Conservation (phyloP, 805 yeast genomes). For the Candida hungchunana region DNA sequence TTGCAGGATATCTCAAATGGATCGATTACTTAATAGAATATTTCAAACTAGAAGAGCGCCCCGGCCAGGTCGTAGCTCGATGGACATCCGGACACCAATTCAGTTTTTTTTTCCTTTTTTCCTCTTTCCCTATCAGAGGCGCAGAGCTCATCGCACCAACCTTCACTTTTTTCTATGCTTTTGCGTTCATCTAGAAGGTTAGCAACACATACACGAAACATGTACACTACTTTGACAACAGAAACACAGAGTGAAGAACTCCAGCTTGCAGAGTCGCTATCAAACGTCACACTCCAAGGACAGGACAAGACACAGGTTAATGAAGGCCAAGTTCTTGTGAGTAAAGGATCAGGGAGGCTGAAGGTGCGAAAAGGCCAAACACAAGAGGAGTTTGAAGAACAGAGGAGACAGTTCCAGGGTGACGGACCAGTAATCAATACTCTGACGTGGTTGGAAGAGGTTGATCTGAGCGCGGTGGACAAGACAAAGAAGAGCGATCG, state of each 20-base stretch:
- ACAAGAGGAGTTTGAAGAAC: slow-evolving; percentile 55
- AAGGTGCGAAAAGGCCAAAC: slow-evolving; percentile 66
- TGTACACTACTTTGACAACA: neutral
- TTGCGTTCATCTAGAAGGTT: too few species aligned
- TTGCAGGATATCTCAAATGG: too few species aligned
- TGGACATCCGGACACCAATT: too few species aligned
- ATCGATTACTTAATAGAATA: too few species aligned
- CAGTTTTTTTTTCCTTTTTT: too few species aligned
- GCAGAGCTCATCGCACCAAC: too few species aligned
- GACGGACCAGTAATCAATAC: slow-evolving; percentile 59
- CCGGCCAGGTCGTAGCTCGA: too few species aligned
- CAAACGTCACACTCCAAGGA: slow-evolving; percentile 1
- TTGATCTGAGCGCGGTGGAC: slow-evolving; percentile 27
- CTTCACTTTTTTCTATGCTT: too few species aligned
- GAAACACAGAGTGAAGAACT: neutral
- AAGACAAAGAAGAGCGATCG: slow-evolving; percentile 48
- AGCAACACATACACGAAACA: too few species aligned
- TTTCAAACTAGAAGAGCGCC: too few species aligned
- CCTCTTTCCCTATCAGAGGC: too few species aligned
- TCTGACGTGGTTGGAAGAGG: slow-evolving; percentile 37
- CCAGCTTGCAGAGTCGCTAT: slow-evolving; percentile 1
- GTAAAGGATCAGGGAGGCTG: slow-evolving; percentile 42
- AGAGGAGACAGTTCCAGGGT: slow-evolving; percentile 43
- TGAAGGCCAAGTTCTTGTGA: slow-evolving; percentile 38
- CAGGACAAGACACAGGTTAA: slow-evolving; percentile 22